Evolutionary conservation across 495 filamentous ascomycete genomes (phyloP).

Genomic region (Cladorrhinum samala): DNA sequence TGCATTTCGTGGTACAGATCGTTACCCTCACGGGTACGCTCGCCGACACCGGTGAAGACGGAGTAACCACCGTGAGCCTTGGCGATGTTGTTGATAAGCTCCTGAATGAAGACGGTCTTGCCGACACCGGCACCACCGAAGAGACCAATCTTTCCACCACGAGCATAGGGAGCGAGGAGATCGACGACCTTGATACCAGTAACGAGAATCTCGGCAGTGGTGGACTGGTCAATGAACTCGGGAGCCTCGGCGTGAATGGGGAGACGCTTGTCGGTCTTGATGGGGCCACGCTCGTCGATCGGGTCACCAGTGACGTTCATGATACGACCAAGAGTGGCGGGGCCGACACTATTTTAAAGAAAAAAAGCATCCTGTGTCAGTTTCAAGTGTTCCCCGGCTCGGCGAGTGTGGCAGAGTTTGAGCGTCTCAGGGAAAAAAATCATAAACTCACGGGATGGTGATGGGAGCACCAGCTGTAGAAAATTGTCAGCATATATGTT

Average conservation of each 20-base stretch:
- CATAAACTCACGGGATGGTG: constrained; percentile 64
- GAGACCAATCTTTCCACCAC: constrained; percentile 99
- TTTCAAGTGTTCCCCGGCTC: background rate
- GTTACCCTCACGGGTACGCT: constrained; percentile 99
- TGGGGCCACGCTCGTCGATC: constrained; percentile 97
- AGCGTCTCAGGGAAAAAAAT: background rate
- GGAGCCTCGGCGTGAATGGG: constrained; percentile 96
- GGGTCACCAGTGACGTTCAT: constrained; percentile 99
- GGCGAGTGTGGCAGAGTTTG: no score
- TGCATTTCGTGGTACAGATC: constrained; percentile 99
- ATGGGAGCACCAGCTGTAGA: constrained; percentile 72
- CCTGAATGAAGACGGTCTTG: constrained; percentile 99
- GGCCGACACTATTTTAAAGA: constrained; percentile 56
- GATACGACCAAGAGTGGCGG: constrained; percentile 94
- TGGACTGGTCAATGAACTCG: constrained; percentile 87
- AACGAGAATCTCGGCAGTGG: constrained; percentile 88
- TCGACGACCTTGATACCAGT: constrained; percentile 99
- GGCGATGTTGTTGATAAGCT: constrained; percentile 99
- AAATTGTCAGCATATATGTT: constrained; percentile 12
- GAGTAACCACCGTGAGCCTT: constrained; percentile 99
- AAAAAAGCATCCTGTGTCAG: constrained; percentile 13
- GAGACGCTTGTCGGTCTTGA: constrained; percentile 79
- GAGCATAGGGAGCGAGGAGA: constrained; percentile 94
- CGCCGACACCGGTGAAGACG: constrained; percentile 99
- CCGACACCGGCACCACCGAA: constrained; percentile 99